These are phyloP conservation scores for Colletotrichum theobromicola DNA, from an alignment of 2,329 filamentous ascomycete species.

Conservation along the genomic window DNA sequence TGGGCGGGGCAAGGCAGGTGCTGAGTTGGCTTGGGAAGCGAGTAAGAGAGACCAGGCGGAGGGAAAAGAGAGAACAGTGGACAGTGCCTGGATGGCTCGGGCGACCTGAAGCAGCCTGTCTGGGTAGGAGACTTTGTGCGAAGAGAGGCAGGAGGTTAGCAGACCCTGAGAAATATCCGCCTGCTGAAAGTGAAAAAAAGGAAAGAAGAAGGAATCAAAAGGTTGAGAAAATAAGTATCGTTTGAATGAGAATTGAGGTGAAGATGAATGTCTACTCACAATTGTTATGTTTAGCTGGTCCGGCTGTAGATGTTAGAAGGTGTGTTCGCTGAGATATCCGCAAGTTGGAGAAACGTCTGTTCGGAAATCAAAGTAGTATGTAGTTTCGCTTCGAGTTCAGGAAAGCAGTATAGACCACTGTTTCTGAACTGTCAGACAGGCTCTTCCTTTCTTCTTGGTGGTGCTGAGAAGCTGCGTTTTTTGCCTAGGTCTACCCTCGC, in stretches of 20 bases:
- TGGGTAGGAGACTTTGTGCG: not conserved
- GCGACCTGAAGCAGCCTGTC: not conserved
- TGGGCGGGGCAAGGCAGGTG: not conserved
- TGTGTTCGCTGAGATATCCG: not conserved
- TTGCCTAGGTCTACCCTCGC: not conserved
- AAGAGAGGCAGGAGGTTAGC: not conserved
- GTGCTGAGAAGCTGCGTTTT: not conserved
- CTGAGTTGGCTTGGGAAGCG: not conserved
- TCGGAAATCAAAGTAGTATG: not conserved
- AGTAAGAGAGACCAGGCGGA: not conserved
- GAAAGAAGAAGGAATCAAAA: accelerated
- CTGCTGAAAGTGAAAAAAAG: not conserved
- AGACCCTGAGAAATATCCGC: not conserved
- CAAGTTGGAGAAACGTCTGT: not conserved
- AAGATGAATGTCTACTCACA: not conserved
- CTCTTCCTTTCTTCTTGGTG: not conserved
- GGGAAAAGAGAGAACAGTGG: not conserved
- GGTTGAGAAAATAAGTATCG: not conserved
- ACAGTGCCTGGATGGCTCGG: not conserved
- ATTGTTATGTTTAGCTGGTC: not conserved
- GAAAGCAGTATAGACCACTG: not conserved
- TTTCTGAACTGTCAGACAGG: not conserved
- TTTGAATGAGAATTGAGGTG: not conserved
- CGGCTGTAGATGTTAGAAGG: not conserved
- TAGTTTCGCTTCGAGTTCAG: not conserved